Conservation (phyloP, 2,329 filamentous ascomycete species). For the Microcyclosporella mali region DNA sequence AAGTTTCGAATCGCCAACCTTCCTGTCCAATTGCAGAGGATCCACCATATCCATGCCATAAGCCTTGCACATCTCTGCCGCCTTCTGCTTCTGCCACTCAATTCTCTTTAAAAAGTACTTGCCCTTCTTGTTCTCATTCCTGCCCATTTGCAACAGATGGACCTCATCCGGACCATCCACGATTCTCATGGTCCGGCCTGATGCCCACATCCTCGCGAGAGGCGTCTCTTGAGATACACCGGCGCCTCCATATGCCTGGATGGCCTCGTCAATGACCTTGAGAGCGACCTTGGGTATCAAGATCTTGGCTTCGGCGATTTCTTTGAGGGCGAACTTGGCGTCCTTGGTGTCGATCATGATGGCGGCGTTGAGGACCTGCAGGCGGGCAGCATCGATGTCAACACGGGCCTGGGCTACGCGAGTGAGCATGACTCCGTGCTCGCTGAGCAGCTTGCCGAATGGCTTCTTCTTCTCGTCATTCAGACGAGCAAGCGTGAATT, state of each 20-base stretch:
- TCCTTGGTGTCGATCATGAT: constrained; percentile 87
- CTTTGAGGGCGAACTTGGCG: constrained; percentile 81
- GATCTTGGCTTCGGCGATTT: constrained; percentile 94
- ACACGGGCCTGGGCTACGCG: constrained; percentile 89
- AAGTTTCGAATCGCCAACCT: constrained; percentile 33
- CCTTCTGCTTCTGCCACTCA: constrained; percentile 57
- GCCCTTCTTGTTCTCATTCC: constrained; percentile 66
- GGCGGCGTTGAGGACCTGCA: constrained; percentile 88
- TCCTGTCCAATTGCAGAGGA: constrained; percentile 37
- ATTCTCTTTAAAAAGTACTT: constrained; percentile 56
- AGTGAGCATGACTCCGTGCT: constrained; percentile 91
- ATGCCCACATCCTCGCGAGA: constrained; percentile 53
- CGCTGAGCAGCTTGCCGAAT: constrained; percentile 77
- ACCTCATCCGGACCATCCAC: constrained; percentile 91
- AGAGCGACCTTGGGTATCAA: constrained; percentile 77
- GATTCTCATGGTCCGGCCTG: constrained; percentile 29
- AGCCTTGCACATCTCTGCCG: constrained; percentile 58
- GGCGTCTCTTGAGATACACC: constrained; percentile 93
- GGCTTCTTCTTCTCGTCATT: constrained; percentile 88
- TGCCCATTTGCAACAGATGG: constrained; percentile 73
- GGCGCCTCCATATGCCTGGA: constrained; percentile 84
- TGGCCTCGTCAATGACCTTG: constrained; percentile 76
- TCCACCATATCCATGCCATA: constrained; percentile 45
- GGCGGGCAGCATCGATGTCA: constrained; percentile 85
- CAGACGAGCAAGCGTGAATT: constrained; percentile 90